Evolutionary conservation across 108 stramenopile genomes (phyloP).

Genomic region (Aureococcus anophagefferens): DNA sequence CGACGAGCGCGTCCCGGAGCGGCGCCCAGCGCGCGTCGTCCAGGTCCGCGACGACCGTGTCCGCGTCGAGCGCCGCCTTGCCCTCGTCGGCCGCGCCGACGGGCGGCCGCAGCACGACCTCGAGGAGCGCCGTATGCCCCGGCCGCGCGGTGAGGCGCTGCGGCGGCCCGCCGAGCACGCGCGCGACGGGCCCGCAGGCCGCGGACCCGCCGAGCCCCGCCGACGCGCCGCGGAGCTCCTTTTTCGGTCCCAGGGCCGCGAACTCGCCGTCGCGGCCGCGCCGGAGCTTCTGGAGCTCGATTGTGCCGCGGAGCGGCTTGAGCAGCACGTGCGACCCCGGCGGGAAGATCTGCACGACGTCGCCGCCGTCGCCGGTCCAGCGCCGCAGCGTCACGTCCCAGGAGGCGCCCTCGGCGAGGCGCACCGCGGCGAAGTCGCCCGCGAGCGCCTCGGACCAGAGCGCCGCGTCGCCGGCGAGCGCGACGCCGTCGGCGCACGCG

Average conservation of each 20-base stretch:
- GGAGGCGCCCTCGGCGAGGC: neutral
- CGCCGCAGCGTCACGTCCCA: neutral
- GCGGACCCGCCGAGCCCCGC: neutral
- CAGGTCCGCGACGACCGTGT: neutral
- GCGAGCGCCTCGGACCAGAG: neutral
- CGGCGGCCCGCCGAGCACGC: conserved; percentile 53
- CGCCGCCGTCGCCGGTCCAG: neutral
- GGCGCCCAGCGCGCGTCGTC: no score
- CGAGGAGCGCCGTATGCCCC: conserved; percentile 49
- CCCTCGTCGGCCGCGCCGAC: conserved; percentile 32
- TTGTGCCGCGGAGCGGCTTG: neutral
- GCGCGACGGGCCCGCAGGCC: neutral
- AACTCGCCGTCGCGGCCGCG: neutral
- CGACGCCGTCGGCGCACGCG: conserved; percentile 44
- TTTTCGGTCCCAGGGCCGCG: neutral
- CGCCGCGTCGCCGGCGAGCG: neutral
- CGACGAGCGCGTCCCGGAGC: neutral
- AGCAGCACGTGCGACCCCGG: neutral
- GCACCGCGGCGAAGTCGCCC: neutral
- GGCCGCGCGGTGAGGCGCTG: conserved; percentile 52
- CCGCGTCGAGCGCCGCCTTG: no score
- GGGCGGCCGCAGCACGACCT: conserved; percentile 64
- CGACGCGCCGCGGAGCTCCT: neutral
- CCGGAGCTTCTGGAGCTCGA: neutral
- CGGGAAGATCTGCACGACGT: neutral